Base-by-base conservation (phyloP, 257 asterid species). In the Solanum piurae region DNA sequence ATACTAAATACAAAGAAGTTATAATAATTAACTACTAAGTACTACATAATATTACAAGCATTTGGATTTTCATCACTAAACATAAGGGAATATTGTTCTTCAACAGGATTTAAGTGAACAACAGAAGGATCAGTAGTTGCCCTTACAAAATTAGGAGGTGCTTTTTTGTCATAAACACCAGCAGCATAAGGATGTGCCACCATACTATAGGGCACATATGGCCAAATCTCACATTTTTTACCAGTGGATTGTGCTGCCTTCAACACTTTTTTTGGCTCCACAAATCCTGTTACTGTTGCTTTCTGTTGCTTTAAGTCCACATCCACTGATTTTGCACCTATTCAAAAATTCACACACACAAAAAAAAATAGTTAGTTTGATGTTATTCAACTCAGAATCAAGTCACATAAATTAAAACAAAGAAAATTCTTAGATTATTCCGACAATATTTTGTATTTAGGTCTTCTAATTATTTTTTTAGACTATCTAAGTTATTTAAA, bases 121-220 rank as follows among this genome's bases (percentile, higher is more conserved):
- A 95, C 93, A 4, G 95, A 94, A 0, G 99, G 99, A 79, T 94
- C 96, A 52, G 86, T 38, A 1, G 96, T 95, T 14, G 90, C 91
- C 42, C 99, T 90, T 14, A 96, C 98, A 23, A 86, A 72, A 89
- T 94, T 94, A 0, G 98, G 89, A 16, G 99, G 98, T 3, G 99
- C 99, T 44, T 95, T 96, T 86, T 96, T 96, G 94, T 96, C 99
- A 79, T 96, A 96, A 64, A 96, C 98, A 10, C 95, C 98, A 4
- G 95, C 75, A 7, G 87, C 98, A 14, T 95, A 96, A 9, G 98
- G 99, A 86, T 96, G 99, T 2, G 99, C 99, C 0, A 96, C 90
- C 86, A 92, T 29, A 21, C 89, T 92, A 69, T 91, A 92, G 0
- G 99, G 99, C 27, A 96, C 98, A 69, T 94, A 96, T 6, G 99